phyloP scores from a whole-genome alignment of 495 filamentous ascomycete genomes.

The Echria macrotheca region DNA sequence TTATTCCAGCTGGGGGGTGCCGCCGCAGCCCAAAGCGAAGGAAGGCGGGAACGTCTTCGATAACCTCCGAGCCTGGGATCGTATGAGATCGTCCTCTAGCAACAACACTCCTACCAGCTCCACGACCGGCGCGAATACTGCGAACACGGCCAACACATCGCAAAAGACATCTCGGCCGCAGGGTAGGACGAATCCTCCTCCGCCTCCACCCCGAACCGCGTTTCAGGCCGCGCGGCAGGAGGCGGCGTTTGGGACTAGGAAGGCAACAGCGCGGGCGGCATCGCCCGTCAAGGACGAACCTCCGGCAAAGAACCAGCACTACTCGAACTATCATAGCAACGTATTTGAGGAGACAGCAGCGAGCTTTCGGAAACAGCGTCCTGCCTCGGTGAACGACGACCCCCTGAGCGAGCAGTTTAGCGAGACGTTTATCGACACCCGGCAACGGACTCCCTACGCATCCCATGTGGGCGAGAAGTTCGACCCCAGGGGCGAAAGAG shows the following conservation, averaged over 20 bases:
- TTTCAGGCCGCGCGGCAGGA: constrained; percentile 39
- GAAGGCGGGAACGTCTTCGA: constrained; percentile 50
- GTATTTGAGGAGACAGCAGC: constrained; percentile 37
- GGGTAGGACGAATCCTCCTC: constrained; percentile 10
- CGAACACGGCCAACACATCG: not conserved
- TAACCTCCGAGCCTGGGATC: constrained; percentile 62
- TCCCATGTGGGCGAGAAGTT: constrained; percentile 66
- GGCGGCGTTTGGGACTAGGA: constrained; percentile 38
- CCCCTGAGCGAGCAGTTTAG: constrained; percentile 39
- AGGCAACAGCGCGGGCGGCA: constrained; percentile 31
- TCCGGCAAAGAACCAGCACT: constrained; percentile 39
- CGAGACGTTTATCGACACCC: constrained; percentile 40
- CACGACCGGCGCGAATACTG: not conserved
- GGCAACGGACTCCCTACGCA: constrained; percentile 65
- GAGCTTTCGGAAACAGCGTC: constrained; percentile 13
- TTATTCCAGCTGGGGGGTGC: constrained; percentile 26
- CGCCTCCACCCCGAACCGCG: constrained; percentile 35
- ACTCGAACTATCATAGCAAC: constrained; percentile 26
- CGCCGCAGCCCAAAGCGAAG: constrained; percentile 45
- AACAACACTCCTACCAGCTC: not conserved
- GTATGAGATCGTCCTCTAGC: constrained; percentile 44
- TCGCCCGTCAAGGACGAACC: constrained; percentile 42
- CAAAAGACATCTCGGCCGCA: constrained; percentile 2
- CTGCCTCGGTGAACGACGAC: constrained; percentile 25
- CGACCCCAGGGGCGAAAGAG: constrained; percentile 39